Base-by-base conservation (phyloP, 1,284 basidiomycete species). In the Rhodotorula glutinis region DNA sequence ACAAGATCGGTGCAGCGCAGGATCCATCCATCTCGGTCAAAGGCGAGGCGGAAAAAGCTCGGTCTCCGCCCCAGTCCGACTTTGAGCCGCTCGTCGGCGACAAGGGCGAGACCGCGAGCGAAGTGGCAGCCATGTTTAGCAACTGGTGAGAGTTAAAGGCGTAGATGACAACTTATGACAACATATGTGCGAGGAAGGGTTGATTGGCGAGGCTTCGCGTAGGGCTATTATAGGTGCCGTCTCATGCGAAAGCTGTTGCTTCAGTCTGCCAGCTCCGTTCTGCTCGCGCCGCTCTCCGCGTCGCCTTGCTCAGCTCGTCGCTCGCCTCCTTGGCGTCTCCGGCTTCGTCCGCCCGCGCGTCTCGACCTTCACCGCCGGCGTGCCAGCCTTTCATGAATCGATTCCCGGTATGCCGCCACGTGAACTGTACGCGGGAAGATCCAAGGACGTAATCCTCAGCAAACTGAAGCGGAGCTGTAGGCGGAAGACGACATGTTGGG, bases 391-490 rank as follows among this genome's bases (percentile, higher is more conserved):
- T 44, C 4, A 67, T 59, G 47, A 72, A 72, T 11, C 61, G 70
- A 30, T 72, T 65, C 4, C 70, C 70, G 13, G 67, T 67, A 43
- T 72, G 70, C 23, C 57, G 44, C 70, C 70, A 72, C 5, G 62
- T 64, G 43, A 65, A 72, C 70, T 71, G 56, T 9, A 19, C 3
- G 4, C 33, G 46, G 21, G 46, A 9, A 21, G 21, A 27, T 7
- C 25, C 25, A 51, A n/a, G 13, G 16, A 4, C 4, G 40, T 47
- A 43, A n/a, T 19, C 41, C 25, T 21, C 25, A 25, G 11, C 5
- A 11, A 25, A 51, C 7, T 27, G 30, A 21, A 4, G 25, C 4
- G 17, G 16, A 27, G 10, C 7, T 23, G 41, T 27, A 7, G 41
- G 41, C 41, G 41, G 11, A 10, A 9, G 11, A 17, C 41, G 57